Base-by-base conservation (phyloP, 148 eudicot genomes). In the Salicornia ramosissima region DNA sequence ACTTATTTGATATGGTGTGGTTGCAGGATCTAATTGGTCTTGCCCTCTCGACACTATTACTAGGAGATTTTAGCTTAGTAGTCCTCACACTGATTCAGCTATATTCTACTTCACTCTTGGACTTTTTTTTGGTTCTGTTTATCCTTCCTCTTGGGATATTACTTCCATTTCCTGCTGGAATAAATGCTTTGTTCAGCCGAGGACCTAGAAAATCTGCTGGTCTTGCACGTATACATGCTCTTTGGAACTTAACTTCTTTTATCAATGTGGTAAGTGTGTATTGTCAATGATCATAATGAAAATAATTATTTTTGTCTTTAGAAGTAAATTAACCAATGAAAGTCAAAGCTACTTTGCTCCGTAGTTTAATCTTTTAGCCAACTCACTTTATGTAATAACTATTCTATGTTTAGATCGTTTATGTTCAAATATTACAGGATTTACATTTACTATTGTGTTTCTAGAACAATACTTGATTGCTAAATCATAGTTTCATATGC, bases 11-110 rank as follows among this genome's bases (percentile, higher is more conserved):
- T 34, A 33, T 36, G 67, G 42, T 24, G 26, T 63, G 31, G 10
- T 71, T 81, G 84, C 92, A 94, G 98, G 98, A 90, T 86, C 80
- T 94, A 66, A 88, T 94, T 74, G 98, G 98, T 33, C 80, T 94
- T 69, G 88, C 84, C 67, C 91, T 94, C 69, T 90, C 96, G n/a
- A 75, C 85, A 46, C 85, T 94, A 52, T 85, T 94, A 21, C 68
- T 94, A 56, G 98, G 91, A 83, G 98, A 94, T 76, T 87, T 94
- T 75, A 81, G 95, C 80, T 78, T 94, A 72, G 96, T 88, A 65
- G 67, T 90, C 85, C 92, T 94, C 53, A 79, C 82, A 51, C 79
- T 88, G 80, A 86, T 90, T 74, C 97, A 90, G 96, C 83, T 94
- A 46, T 94, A 88, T 81, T 88, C 98, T 59, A 82, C 78, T 62